A percentile compares a stretch with the other conserved stretches of the same genome.
Evolutionary conservation across 352 stramenopile species (phyloP).

Genomic region (Phytophthora palmivora): DNA sequence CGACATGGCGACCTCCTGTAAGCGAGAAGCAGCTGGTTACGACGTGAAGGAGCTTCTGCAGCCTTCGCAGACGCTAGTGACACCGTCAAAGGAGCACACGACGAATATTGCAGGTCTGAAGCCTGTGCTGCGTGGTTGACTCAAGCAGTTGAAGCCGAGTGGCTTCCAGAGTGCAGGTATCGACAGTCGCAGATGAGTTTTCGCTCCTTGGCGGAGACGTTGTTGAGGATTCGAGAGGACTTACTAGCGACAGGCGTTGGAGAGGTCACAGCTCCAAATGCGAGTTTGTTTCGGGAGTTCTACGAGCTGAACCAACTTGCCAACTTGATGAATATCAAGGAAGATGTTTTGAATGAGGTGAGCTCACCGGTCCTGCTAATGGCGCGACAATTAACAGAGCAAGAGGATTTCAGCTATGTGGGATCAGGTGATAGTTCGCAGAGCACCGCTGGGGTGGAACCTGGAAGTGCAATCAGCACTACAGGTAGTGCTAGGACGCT

Average conservation of each 20-base stretch:
- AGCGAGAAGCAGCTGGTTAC: slow-evolving; percentile 19
- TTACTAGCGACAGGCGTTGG: slow-evolving; percentile 5
- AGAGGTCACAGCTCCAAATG: slow-evolving; percentile 25
- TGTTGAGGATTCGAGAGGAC: slow-evolving; percentile 38
- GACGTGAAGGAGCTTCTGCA: slow-evolving; percentile 25
- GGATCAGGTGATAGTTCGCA: slow-evolving; percentile 9
- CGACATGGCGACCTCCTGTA: slow-evolving; percentile 20
- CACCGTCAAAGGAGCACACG: slow-evolving; percentile 28
- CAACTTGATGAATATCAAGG: slow-evolving; percentile 25
- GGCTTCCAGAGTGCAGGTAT: slow-evolving; percentile 43
- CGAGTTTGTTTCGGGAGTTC: slow-evolving; percentile 33
- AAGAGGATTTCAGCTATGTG: slow-evolving; percentile 22
- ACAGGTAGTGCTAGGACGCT: background rate
- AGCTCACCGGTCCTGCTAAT: slow-evolving; percentile 13
- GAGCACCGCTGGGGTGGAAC: slow-evolving; percentile 12
- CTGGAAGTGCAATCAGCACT: slow-evolving; percentile 8
- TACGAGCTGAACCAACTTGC: slow-evolving; percentile 35
- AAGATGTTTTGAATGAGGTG: slow-evolving; percentile 13
- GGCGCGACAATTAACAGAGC: slow-evolving; percentile 21
- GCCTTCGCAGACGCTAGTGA: slow-evolving; percentile 9
- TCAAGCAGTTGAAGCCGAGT: slow-evolving; percentile 17
- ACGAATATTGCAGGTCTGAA: slow-evolving; percentile 33
- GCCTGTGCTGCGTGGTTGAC: slow-evolving; percentile 33
- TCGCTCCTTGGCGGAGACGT: slow-evolving; percentile 40
- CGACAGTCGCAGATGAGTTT: slow-evolving; percentile 37